These are phyloP conservation scores for Avena sativa DNA, from an alignment of 176 grass and related monocot species.

Conservation along the genomic window DNA sequence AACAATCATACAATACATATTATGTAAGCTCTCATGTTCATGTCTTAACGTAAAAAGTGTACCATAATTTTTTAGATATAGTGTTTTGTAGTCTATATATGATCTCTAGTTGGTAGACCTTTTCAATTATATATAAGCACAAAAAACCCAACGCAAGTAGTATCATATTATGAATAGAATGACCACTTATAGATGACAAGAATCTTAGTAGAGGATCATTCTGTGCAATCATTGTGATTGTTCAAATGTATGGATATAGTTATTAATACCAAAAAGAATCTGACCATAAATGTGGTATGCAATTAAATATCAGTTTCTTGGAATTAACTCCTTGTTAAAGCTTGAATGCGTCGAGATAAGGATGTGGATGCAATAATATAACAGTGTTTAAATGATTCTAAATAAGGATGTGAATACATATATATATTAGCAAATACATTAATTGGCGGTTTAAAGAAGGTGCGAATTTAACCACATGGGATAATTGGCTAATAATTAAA, in stretches of 20 bases:
- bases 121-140: not conserved
- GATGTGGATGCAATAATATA: not conserved
- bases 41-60: too few relatives aligned
- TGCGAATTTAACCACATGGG: not conserved
- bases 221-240: not conserved
- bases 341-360: not conserved
- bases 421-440: not conserved
- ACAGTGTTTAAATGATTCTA: not conserved
- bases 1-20: too few relatives aligned
- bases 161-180: not conserved
- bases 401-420: not conserved
- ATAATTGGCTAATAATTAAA: not conserved
- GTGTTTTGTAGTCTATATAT: too few relatives aligned
- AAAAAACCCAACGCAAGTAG: not conserved
- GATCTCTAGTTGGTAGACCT: not conserved
- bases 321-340: not conserved
- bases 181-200: not conserved
- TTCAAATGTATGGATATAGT: not conserved
- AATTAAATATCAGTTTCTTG: not conserved
- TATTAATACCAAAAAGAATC: not conserved
- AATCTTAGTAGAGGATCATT: not conserved
- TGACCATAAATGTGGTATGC: not conserved
- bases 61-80: too few relatives aligned
- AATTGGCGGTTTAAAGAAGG: not conserved
- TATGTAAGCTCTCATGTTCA: too few relatives aligned